Base-by-base conservation (phyloP, 2,329 filamentous ascomycete species). In the Fusarium euwallaceae region DNA sequence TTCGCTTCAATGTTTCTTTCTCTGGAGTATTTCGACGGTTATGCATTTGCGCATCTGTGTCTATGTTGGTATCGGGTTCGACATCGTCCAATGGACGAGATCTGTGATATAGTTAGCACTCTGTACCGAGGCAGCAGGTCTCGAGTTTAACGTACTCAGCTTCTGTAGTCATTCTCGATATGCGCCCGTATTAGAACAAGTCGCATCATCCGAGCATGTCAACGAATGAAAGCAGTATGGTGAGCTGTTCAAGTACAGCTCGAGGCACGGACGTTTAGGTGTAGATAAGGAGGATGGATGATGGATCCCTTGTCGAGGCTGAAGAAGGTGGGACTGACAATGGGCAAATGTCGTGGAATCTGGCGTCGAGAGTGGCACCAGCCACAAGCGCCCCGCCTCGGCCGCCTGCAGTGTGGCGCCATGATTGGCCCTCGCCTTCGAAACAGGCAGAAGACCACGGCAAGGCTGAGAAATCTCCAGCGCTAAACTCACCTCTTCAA, bases 401-500 rank as follows among this genome's bases (percentile, higher is more conserved):
- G 48, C 34, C 48, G 9, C 27, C 17, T 4, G 11, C 9, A n/a
- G 32, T 41, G 10, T 55, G 37, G 61, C 53, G 37, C 45, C 24
- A 4, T 76, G 68, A 79, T 80, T 81, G 76, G 78, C 43, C 55
- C 9, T 51, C n/a, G 24, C 53, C 41, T 66, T 72, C 69, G 73
- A 79, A 78, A 58, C 66, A 74, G 29, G 51, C 63, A 64, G 77
- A 78, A 80, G 74, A 70, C 75, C 73, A 65, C 69, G 80, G 83
- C 84, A 83, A 87, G 85, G 86, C 86, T 87, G 85, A 86, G 82
- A 82, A 84, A 85, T 84, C 77, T 72, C 66, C 76, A 73, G 64
- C 69, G 71, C 67, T 67, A 68, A 64, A 64, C 72, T 77, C 9
- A 56, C 29, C 17, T 29, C 27, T 75, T 48, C 63, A 76, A 70